Percentiles rank a stretch among this genome's conserved stretches.
Conservation (phyloP, 768 basidiomycete species). For the Mycena sanguinolenta region DNA sequence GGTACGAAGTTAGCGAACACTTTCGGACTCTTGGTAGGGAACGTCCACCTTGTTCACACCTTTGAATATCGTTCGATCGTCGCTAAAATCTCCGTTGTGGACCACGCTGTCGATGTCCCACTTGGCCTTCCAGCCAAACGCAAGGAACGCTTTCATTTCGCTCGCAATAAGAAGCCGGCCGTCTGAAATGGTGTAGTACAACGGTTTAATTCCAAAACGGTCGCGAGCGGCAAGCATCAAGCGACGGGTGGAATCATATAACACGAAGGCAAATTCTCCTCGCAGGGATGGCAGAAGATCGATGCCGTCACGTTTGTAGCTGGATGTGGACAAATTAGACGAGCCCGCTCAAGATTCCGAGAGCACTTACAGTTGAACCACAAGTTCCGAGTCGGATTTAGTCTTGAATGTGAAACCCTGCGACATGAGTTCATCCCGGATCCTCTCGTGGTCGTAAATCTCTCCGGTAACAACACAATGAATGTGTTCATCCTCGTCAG, state of each 20-base stretch:
- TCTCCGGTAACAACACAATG: constrained; percentile 21
- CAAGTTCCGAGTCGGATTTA: constrained; percentile 15
- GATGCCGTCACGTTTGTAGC: constrained; percentile 11
- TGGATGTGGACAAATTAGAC: background rate
- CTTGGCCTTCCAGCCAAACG: constrained; percentile 6
- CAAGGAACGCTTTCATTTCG: constrained; percentile 15
- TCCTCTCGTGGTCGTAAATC: constrained; percentile 5
- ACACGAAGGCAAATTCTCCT: constrained; percentile 20
- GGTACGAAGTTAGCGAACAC: background rate
- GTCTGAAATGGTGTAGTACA: constrained; percentile 7
- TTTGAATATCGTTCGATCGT: constrained; percentile 19
- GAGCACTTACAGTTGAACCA: constrained; percentile 7
- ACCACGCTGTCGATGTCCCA: constrained; percentile 23
- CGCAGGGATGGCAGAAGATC: constrained; percentile 3
- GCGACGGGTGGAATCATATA: constrained; percentile 1
- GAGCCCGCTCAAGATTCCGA: too few relatives aligned
- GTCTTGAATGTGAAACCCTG: constrained; percentile 13
- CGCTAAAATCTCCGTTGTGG: constrained; percentile 6
- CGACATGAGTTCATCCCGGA: constrained; percentile 3
- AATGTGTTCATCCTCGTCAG: constrained; percentile 3
- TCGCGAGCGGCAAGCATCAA: constrained; percentile 14
- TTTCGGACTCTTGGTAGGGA: too few relatives aligned
- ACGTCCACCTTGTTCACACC: constrained; percentile 16
- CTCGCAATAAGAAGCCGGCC: constrained; percentile 15
- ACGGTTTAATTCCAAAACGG: constrained; percentile 19